These are phyloP conservation scores for Oemleria cerasiformis DNA, from an alignment of 306 rosid species.

Conservation along the genomic window DNA sequence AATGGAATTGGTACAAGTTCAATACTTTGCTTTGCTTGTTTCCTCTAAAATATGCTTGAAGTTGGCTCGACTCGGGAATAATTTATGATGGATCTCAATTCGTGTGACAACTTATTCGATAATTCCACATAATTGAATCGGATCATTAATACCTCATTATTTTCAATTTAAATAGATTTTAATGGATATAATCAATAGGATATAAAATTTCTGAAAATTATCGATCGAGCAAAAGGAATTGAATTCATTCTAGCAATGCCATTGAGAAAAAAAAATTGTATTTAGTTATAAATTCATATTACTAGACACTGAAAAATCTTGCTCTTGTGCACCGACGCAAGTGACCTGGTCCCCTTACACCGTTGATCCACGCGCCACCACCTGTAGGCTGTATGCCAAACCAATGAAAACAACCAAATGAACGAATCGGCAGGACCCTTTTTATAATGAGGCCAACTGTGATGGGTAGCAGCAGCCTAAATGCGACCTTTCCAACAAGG, in stretches of 20 bases:
- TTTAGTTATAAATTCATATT: no score
- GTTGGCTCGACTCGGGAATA: not conserved
- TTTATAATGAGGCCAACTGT: not conserved
- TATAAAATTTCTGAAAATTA: no score
- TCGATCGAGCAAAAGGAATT: no score
- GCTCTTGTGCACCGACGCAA: not conserved
- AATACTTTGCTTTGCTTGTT: no score
- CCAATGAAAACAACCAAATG: not conserved
- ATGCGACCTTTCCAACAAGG: not conserved
- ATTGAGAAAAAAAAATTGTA: no score
- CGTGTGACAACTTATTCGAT: no score
- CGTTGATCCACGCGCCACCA: constrained; percentile 8
- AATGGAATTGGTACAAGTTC: not conserved
- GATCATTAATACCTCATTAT: no score
- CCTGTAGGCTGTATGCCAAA: not conserved
- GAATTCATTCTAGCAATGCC: no score
- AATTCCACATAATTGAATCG: no score
- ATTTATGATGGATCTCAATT: not conserved
- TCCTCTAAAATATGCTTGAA: not conserved
- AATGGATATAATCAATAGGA: no score
- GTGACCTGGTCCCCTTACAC: not conserved
- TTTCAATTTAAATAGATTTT: no score
- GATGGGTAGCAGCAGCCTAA: not conserved
- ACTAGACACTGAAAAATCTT: not conserved
- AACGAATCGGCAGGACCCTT: not conserved